A percentile compares a stretch with the other conserved stretches of the same genome.
Conservation (phyloP, 768 basidiomycete species). For the Serpula lacrymans region DNA sequence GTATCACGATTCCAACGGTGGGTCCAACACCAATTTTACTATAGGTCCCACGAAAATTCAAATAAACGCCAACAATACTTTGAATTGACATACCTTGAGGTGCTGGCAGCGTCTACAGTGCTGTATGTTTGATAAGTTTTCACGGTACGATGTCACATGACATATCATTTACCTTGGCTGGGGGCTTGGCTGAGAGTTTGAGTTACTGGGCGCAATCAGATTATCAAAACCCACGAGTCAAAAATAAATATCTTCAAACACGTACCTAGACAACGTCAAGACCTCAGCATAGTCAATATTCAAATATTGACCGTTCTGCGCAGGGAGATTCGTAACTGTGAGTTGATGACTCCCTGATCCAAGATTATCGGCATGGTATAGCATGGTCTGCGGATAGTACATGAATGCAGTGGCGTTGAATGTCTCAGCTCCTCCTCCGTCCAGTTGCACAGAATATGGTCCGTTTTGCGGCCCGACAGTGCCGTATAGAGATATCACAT, state of each 20-base stretch:
- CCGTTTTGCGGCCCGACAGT: conserved; percentile 34
- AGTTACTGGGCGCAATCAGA: too few relatives aligned
- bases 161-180: too few relatives aligned
- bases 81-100: too few relatives aligned
- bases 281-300: conserved; percentile 21
- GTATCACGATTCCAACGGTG: conserved; percentile 19
- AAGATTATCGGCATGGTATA: conserved; percentile 28
- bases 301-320: conserved; percentile 7
- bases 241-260: background rate
- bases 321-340: conserved; percentile 15
- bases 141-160: too few relatives aligned
- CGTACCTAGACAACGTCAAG: background rate
- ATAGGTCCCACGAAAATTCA: too few relatives aligned
- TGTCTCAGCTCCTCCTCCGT: conserved; percentile 18
- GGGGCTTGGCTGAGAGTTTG: too few relatives aligned
- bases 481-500: conserved; percentile 44
- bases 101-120: too few relatives aligned
- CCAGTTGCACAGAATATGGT: conserved; percentile 33
- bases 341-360: conserved; percentile 25
- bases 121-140: too few relatives aligned
- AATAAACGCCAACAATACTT: too few relatives aligned
- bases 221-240: background rate
- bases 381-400: conserved; percentile 9
- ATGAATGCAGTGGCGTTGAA: conserved; percentile 8
- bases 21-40: conserved; percentile 19